Base-by-base conservation (phyloP, 805 yeast species). In the Wickerhamomyces rabaulensis region DNA sequence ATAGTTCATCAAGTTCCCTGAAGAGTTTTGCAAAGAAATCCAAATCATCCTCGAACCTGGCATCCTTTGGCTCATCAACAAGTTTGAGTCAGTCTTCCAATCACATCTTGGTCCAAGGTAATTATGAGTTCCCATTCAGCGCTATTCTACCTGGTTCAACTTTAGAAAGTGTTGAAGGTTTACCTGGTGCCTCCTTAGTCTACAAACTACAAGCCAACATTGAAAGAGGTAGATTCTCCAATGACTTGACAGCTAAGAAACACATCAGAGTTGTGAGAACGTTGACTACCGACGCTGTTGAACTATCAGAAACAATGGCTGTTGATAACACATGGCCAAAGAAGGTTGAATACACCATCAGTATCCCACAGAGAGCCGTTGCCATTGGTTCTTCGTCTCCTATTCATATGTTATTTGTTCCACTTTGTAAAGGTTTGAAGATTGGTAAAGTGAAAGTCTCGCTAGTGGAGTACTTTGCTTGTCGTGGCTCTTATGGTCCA, bases 311-410 rank as follows among this genome's bases (percentile, higher is more conserved):
- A 64, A 88, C 98, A 0, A 87, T 91, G 56, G 87, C 95, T 0
- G 95, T 92, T 27, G 96, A 90, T 60, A 92, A 92, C 62, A 83
- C 91, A 1, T 92, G 98, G 98, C 97, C 98, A 2, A 71, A 81
- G 40, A 94, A 94, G 62, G 88, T 92, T 27, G 97, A 92, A 59
- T 92, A 92, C 63, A 78, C 89, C 3, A 80, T 94, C 49, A 84
- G 87, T 44, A 82, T 87, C 6, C 97, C 98, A 0, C 74, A 88
- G 22, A 84, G 87, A 58, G 96, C 97, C 0, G 77, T 89, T 21
- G 95, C 98, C 0, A 82, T 94, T 39, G 99, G 99, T 2, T 82
- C 96, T 0, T 68, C 79, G 0, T 71, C 85, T 6, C 86, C 88
- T 2, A 74, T 92, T 7, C 77, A 80, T 53, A 72, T 92, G 55